Evolutionary conservation across 1,284 basidiomycete genomes (phyloP).

Genomic region (Marasmius tenuissimus): DNA sequence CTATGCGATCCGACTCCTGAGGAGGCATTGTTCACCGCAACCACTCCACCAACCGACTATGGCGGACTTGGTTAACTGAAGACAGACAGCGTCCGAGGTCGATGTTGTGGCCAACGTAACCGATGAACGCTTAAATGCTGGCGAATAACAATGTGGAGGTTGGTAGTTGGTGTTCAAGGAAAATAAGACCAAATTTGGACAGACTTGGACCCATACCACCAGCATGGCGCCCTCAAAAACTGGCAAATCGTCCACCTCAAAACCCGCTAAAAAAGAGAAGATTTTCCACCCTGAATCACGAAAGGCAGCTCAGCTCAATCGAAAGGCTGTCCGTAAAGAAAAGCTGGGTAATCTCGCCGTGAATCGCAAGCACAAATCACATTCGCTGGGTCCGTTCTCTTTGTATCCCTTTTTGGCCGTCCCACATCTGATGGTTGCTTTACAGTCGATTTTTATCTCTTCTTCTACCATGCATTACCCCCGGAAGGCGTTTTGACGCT

Average conservation of each 20-base stretch:
- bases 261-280: conserved; percentile 65
- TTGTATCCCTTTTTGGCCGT: background rate
- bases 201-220: conserved; percentile 2
- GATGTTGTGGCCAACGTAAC: too few species aligned
- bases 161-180: background rate
- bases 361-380: conserved; percentile 57
- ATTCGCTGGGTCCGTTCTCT: conserved; percentile 46
- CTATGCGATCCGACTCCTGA: conserved; percentile 62
- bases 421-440: conserved; percentile 3
- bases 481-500: conserved; percentile 63
- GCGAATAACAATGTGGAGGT: background rate
- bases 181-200: background rate
- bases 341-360: conserved; percentile 62
- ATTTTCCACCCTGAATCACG: conserved; percentile 78
- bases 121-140: background rate
- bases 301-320: conserved; percentile 78
- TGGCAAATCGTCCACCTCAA: conserved; percentile 28
- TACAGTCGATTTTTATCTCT: conserved; percentile 72
- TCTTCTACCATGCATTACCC: conserved; percentile 79
- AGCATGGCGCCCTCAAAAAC: conserved; percentile 39
- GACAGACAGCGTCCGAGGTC: too few species aligned
- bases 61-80: too few species aligned
- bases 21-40: conserved; percentile 39
- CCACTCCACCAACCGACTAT: background rate
- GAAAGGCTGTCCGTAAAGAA: conserved; percentile 69